A percentile compares a stretch with the other conserved stretches of the same genome.
phyloP scores from a whole-genome alignment of 2,329 filamentous ascomycete genomes.

The Teratosphaeria pseudoeucalypti region DNA sequence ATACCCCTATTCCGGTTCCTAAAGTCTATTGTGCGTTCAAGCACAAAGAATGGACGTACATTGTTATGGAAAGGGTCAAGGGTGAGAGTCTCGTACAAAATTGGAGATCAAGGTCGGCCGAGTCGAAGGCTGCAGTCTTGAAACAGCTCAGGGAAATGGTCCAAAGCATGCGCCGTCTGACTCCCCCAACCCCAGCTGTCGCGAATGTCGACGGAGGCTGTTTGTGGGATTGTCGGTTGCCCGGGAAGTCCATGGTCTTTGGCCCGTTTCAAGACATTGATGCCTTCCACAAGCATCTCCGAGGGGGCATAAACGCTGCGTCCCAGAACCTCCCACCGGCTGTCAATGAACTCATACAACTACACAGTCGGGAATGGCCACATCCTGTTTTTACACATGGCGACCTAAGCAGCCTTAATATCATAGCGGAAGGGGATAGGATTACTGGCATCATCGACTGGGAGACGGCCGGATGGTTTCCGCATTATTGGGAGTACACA shows the following conservation, averaged over 20 bases:
- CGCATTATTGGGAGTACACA: slow-evolving; percentile 38
- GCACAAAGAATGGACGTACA: slow-evolving; percentile 31
- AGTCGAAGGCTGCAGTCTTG: slow-evolving; percentile 2
- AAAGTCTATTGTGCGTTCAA: slow-evolving; percentile 36
- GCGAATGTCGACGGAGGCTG: slow-evolving; percentile 1
- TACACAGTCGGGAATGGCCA: slow-evolving; percentile 17
- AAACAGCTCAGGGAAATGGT: slow-evolving; percentile 9
- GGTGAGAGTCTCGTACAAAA: slow-evolving; percentile 2
- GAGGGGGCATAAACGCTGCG: neutral
- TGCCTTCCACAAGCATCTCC: slow-evolving; percentile 3
- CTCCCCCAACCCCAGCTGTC: neutral
- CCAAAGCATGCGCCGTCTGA: slow-evolving; percentile 3
- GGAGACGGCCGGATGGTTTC: slow-evolving; percentile 40
- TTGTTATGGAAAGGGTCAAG: slow-evolving; percentile 33
- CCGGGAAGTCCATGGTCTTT: neutral
- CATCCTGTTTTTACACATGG: slow-evolving; percentile 40
- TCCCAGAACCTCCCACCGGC: neutral
- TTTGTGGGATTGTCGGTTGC: neutral
- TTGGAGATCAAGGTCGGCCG: neutral
- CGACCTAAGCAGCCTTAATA: slow-evolving; percentile 37
- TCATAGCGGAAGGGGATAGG: slow-evolving; percentile 31
- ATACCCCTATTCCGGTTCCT: slow-evolving; percentile 38
- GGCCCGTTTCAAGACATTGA: slow-evolving; percentile 1
- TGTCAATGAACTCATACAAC: neutral
- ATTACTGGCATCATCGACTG: slow-evolving; percentile 40